Conservation (phyloP, 352 stramenopile genomes). For the Globisporangium cederbergense region DNA sequence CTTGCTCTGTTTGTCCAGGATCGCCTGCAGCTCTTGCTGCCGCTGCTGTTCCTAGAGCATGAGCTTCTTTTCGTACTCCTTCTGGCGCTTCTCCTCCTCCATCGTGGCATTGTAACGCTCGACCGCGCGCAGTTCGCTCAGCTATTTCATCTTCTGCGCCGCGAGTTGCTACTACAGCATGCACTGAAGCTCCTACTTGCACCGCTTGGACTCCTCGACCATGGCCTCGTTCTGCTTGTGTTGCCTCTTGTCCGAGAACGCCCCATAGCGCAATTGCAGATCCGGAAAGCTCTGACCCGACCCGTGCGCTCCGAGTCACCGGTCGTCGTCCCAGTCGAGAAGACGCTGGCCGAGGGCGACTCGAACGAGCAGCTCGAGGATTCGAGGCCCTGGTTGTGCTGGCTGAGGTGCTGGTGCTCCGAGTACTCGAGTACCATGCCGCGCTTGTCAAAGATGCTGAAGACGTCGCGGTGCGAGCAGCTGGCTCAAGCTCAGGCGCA, state of each 20-base stretch:
- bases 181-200: conserved; percentile 38
- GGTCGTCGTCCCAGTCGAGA: conserved; percentile 68
- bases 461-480: conserved; percentile 75
- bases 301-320: conserved; percentile 69
- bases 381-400: conserved; percentile 5
- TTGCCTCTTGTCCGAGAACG: conserved; percentile 65
- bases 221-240: conserved; percentile 26
- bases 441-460: conserved; percentile 81
- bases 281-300: conserved; percentile 53
- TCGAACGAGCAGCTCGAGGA: conserved; percentile 39
- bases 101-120: conserved; percentile 37
- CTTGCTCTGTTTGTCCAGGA: conserved; percentile 47
- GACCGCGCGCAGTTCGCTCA: conserved; percentile 40
- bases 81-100: conserved; percentile 43
- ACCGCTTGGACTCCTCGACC: conserved; percentile 35
- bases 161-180: conserved; percentile 31
- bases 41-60: conserved; percentile 41
- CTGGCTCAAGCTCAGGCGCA: conserved; percentile 45
- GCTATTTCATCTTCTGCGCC: conserved; percentile 34
- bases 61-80: conserved; percentile 50
- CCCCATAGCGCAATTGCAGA: conserved; percentile 61
- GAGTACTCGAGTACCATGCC: conserved; percentile 62
- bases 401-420: conserved; percentile 14
- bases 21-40: conserved; percentile 39
- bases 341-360: conserved; percentile 60